Evolutionary conservation across 495 filamentous ascomycete genomes (phyloP).

Genomic region (Pyrenopolyporus hunteri): DNA sequence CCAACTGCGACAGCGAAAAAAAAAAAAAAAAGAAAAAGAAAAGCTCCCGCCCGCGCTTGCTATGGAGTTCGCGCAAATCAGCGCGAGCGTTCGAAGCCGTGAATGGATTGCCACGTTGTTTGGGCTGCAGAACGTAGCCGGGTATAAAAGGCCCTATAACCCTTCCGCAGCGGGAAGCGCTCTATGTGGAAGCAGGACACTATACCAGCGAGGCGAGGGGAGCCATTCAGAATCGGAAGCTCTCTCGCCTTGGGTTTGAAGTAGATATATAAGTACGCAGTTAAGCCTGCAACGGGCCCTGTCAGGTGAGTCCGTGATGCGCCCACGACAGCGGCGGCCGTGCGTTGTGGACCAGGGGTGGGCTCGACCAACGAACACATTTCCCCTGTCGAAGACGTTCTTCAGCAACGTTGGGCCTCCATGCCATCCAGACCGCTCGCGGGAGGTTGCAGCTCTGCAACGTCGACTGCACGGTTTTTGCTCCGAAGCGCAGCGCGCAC

Average conservation of each 20-base stretch:
- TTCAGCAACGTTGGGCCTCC: constrained; percentile 25
- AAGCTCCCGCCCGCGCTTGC: no score
- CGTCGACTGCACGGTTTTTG: constrained; percentile 12
- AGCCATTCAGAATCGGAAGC: constrained; percentile 18
- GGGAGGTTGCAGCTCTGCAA: constrained; percentile 31
- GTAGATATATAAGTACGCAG: constrained; percentile 16
- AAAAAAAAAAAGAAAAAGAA: no score
- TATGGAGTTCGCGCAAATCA: constrained; percentile 31
- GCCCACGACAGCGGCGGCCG: constrained; percentile 23
- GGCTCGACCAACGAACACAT: constrained; percentile 22
- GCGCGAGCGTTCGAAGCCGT: constrained; percentile 21
- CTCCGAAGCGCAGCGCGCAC: constrained; percentile 27
- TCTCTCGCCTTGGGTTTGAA: constrained; percentile 23
- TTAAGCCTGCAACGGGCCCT: constrained; percentile 24
- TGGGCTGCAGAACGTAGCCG: constrained; percentile 17
- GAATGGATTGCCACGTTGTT: constrained; percentile 27
- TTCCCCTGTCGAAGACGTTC: constrained; percentile 7
- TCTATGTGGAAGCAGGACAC: neutral
- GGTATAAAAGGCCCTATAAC: neutral
- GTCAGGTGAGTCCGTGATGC: constrained; percentile 27
- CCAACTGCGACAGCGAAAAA: constrained; percentile 29
- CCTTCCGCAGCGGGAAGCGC: constrained; percentile 18
- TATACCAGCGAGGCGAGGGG: neutral
- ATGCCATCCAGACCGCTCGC: constrained; percentile 16
- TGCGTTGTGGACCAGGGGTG: constrained; percentile 17